Base-by-base conservation (phyloP, 805 yeast genomes). In the Candida arabinofermentans region DNA sequence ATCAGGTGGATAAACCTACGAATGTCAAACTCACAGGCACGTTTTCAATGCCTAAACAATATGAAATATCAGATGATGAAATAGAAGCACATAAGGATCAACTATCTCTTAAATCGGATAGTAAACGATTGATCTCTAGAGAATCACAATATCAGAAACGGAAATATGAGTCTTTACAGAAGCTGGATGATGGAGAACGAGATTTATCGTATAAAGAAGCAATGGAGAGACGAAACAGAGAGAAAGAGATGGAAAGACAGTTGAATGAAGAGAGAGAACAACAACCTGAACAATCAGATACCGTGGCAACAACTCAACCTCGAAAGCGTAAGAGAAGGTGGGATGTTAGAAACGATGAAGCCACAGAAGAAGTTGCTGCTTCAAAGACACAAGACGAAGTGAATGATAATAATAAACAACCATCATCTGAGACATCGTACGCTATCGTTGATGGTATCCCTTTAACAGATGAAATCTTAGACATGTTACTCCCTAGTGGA, bases 401-500 rank as follows among this genome's bases (percentile, higher is more conserved):
- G 10, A 42, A 48, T 39, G 35, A 49, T 44, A 31, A 45, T 42
- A 37, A 57, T 50, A 39, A 57, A 51, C 34, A 42, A 29, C 30
- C 16, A 30, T 16, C 6, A n/a, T 12, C 18, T n/a, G 7, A 31
- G 10, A 17, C 24, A 3, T 5, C 27, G 8, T 19, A 33, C 7
- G 66, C 70, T 3, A 46, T 58, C 6, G 50, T 65, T 17, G 56
- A 55, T 37, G 69, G 69, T 3, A 55, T 65, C 9, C 60, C 61
- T 45, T 56, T 80, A 18, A 67, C 78, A 0, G 72, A 71, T 42
- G 72, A 63, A 18, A 62, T 70, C 12, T 62, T 81, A 5, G 73
- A 75, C 39, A 56, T 63, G 29, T 53, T 81, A 8, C 59, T 81
- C 26, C 86, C 86, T 0, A 47, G 62, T 12, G 83, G 82, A 0